Evolutionary conservation across 441 rosid species (phyloP).

Genomic region (Viola pubescens): DNA sequence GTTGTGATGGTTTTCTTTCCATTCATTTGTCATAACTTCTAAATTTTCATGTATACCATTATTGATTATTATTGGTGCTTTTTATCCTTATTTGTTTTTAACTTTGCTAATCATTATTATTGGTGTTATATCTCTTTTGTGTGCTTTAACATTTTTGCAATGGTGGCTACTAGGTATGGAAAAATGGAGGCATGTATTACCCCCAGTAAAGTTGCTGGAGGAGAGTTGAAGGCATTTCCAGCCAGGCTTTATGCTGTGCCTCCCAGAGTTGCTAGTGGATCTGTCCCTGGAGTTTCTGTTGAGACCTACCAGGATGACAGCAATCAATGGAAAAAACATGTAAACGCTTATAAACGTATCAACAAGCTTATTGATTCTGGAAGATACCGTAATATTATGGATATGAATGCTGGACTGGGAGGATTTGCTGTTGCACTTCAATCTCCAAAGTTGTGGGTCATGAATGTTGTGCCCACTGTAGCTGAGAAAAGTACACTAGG

Average conservation of each 20-base stretch:
- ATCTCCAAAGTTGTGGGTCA: conserved; percentile 89
- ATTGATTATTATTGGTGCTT: no score
- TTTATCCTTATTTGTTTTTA: neutral
- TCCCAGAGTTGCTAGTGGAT: conserved; percentile 63
- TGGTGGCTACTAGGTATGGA: conserved; percentile 48
- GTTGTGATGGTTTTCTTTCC: neutral
- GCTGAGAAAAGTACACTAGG: conserved; percentile 68
- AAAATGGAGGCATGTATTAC: conserved; percentile 63
- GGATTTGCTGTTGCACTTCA: conserved; percentile 89
- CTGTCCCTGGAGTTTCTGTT: conserved; percentile 49
- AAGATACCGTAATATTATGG: conserved; percentile 86
- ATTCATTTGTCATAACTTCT: neutral
- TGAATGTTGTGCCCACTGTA: conserved; percentile 82
- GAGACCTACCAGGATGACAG: conserved; percentile 64
- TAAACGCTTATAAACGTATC: conserved; percentile 59
- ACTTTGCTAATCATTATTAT: neutral
- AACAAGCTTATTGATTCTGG: conserved; percentile 63
- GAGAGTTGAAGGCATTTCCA: conserved; percentile 65
- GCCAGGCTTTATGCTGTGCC: conserved; percentile 77
- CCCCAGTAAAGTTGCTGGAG: conserved; percentile 63
- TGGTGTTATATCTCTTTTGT: conserved; percentile 4
- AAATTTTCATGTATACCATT: neutral
- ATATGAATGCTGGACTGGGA: conserved; percentile 93
- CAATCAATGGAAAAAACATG: conserved; percentile 76
- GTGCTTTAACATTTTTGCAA: conserved; percentile 5